Conservation (phyloP, 257 asterid species). For the Eucommia ulmoides region DNA sequence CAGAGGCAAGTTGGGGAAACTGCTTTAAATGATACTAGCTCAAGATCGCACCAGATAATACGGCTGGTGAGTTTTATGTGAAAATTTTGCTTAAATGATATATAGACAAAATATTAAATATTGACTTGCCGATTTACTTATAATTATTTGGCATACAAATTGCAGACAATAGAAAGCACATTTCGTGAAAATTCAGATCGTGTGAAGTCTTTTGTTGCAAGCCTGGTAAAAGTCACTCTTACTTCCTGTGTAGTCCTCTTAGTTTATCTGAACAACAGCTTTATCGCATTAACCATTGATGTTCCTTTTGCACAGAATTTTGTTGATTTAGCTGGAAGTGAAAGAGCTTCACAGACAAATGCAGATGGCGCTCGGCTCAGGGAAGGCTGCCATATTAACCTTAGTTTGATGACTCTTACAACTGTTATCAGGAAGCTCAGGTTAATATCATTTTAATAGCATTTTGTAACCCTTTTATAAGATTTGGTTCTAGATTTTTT, state of each 20-base stretch:
- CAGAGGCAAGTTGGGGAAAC: slow-evolving; percentile 98
- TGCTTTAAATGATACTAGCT: slow-evolving; percentile 82
- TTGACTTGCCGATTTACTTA: no score
- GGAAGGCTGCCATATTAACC: slow-evolving; percentile 96
- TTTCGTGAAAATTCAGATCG: slow-evolving; percentile 82
- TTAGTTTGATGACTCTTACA: slow-evolving; percentile 93
- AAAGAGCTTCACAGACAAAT: slow-evolving; percentile 84
- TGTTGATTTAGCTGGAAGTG: slow-evolving; percentile 96
- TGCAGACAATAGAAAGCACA: slow-evolving; percentile 84
- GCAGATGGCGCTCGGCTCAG: slow-evolving; percentile 93
- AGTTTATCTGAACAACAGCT: not conserved
- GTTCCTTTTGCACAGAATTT: slow-evolving; percentile 47
- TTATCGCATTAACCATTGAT: not conserved
- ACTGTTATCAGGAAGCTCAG: slow-evolving; percentile 91
- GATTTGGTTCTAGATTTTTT: no score
- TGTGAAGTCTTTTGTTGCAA: slow-evolving; percentile 88
- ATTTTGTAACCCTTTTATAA: no score
- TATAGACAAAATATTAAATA: no score
- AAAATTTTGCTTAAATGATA: no score
- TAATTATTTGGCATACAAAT: slow-evolving; percentile 18
- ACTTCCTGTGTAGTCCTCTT: no score
- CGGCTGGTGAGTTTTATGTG: slow-evolving; percentile 69
- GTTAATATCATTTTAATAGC: no score
- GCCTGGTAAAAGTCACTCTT: slow-evolving; percentile 64
- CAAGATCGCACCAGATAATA: slow-evolving; percentile 91